A percentile compares a stretch with the other conserved stretches of the same genome.
These are phyloP conservation scores for Paraphoma chrysanthemicola DNA, from an alignment of 2,329 filamentous ascomycete species.

Conservation along the genomic window DNA sequence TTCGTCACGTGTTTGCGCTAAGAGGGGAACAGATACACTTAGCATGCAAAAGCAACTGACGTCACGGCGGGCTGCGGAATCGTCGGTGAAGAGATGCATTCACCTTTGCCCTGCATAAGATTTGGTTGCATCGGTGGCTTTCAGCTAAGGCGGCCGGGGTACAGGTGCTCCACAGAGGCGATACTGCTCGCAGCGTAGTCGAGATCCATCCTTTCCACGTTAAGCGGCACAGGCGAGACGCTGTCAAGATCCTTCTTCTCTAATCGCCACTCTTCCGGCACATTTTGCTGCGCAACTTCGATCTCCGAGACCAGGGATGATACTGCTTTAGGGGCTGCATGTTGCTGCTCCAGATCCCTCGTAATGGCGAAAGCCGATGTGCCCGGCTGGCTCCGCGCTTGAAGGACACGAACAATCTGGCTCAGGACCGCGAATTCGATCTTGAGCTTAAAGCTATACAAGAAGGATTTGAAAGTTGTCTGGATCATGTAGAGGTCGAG, in stretches of 20 bases:
- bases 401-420: conserved; percentile 6
- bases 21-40: no score
- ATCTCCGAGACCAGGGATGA: conserved; percentile 3
- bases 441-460: conserved; percentile 55
- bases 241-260: background rate
- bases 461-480: conserved; percentile 43
- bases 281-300: conserved; percentile 8
- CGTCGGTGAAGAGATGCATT: no score
- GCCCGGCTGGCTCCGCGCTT: background rate
- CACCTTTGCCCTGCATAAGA: no score
- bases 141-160: background rate
- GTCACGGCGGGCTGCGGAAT: no score
- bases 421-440: conserved; percentile 61
- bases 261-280: conserved; percentile 12
- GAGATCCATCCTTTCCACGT: background rate
- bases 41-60: no score
- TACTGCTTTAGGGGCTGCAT: background rate
- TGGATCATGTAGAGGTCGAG: conserved; percentile 23
- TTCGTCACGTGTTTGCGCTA: no score
- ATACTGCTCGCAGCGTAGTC: background rate
- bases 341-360: background rate
- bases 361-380: background rate
- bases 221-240: background rate
- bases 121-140: background rate
- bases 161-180: background rate